Evolutionary conservation across 2,329 filamentous ascomycete species (phyloP).

Genomic region (Aureobasidium sp.): DNA sequence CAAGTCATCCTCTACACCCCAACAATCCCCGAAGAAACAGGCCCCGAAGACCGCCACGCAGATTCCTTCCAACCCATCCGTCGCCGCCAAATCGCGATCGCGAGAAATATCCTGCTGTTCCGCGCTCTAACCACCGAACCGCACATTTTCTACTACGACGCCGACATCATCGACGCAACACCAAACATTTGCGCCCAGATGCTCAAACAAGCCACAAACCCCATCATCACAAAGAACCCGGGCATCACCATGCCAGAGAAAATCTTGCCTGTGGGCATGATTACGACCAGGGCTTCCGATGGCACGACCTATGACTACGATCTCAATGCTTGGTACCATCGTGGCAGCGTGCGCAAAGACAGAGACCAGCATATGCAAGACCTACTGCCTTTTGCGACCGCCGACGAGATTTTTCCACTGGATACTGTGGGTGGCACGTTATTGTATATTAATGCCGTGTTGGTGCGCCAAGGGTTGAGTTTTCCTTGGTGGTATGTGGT

Average conservation of each 20-base stretch:
- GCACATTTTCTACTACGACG: constrained; percentile 3
- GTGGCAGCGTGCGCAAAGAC: neutral
- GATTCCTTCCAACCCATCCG: neutral
- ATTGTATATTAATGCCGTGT: constrained; percentile 29
- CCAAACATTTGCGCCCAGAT: neutral
- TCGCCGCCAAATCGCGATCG: neutral
- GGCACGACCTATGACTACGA: neutral
- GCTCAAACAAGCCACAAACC: neutral
- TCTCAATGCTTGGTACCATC: neutral
- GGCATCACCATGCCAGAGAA: neutral
- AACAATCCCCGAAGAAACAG: neutral
- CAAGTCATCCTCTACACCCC: constrained; percentile 2
- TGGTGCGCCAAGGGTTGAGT: constrained; percentile 29
- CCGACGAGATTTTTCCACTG: constrained; percentile 29
- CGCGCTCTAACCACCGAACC: neutral
- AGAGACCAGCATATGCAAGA: constrained; percentile 8
- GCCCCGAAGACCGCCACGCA: neutral
- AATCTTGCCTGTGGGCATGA: neutral
- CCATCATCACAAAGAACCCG: neutral
- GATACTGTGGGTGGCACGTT: constrained; percentile 34
- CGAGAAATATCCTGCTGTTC: neutral
- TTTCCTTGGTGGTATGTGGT: constrained; percentile 31
- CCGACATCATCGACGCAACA: neutral
- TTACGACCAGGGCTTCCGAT: neutral
- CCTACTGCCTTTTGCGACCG: constrained; percentile 22